Evolutionary conservation across 108 stramenopile species (phyloP), one percentile per base, ranked within the genome.

Genomic region (Halocafeteria seosinensis): DNA sequence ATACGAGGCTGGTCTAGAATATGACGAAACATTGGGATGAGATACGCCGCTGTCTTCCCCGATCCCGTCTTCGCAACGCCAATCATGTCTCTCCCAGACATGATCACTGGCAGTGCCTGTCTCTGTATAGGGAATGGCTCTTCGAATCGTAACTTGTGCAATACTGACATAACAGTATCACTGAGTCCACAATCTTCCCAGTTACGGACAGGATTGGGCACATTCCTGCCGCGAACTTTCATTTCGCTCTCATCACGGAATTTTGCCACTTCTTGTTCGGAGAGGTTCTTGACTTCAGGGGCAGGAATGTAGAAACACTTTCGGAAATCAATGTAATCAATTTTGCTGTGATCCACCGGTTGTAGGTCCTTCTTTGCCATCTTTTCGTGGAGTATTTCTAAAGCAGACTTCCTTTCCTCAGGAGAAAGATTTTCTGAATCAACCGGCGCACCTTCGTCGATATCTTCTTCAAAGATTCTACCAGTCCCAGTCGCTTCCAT

Each of bases 31-130:
- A 95, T 75, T 0, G 97, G 97, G 0, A 95, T 71, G 25, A 94
- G 64, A 69, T 89, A 98, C 1, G 94, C 91, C 5, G 95, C 73
- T 13, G 97, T 95, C 73, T 98, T 98, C 23, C 97, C 97, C 8
- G 75, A 78, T 0, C 97, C 97, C 11, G 97, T 98, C 62, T 94
- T 95, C 42, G 97, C 97, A 62, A 98, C 92, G 13, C 92, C 97
- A 64, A 98, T 98, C 3, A 94, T 87, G 75, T 98, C 97, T 38
- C 97, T 69, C 17, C 97, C 97, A 5, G 85, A 79, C 94, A 95
- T 95, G 69, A 95, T 88, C 57, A 90, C 91, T 0, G 97, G 97
- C 32, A 98, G 37, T 68, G 92, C 93, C 76, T 95, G 97, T 37
- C 86, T 76, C 77, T 98, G 97, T 42, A 95, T 84, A n/a, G 93